Conservation (phyloP, 805 yeast species). For the Candida saitoana region DNA sequence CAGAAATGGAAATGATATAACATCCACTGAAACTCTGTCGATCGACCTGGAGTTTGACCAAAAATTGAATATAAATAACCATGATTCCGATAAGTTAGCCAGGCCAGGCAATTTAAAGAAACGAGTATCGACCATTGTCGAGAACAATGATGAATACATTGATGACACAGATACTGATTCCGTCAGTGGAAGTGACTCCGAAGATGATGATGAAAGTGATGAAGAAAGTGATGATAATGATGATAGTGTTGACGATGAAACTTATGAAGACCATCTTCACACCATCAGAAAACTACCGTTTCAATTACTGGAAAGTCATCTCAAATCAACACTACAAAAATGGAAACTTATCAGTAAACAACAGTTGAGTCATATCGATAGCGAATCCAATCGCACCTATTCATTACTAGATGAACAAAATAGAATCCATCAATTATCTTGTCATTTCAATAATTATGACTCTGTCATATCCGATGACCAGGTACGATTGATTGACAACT, state of each 20-base stretch:
- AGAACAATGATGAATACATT: conserved; percentile 15
- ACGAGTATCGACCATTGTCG: conserved; percentile 23
- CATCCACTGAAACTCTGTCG: neutral
- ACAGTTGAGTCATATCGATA: conserved; percentile 2
- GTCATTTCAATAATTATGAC: conserved; percentile 8
- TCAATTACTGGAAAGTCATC: conserved; percentile 13
- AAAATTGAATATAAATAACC: neutral
- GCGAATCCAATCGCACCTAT: conserved; percentile 24
- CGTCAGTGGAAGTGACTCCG: conserved; percentile 8
- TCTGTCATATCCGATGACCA: conserved; percentile 30
- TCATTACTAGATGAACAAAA: conserved; percentile 21
- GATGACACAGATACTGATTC: conserved; percentile 8
- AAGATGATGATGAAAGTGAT: conserved; percentile 17
- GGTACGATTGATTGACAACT: conserved; percentile 17
- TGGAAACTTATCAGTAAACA: conserved; percentile 2
- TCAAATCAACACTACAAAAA: conserved; percentile 1
- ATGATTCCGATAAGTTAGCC: neutral
- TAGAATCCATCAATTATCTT: conserved; percentile 23
- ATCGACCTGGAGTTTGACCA: neutral
- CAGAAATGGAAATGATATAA: neutral
- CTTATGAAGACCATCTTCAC: conserved; percentile 28
- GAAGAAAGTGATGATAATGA: conserved; percentile 12
- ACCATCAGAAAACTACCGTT: conserved; percentile 9
- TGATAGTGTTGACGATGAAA: conserved; percentile 7
- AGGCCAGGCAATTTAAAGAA: conserved; percentile 5